Base-by-base conservation (phyloP, 1,284 basidiomycete species). In the Cutaneotrichosporon sp. region DNA sequence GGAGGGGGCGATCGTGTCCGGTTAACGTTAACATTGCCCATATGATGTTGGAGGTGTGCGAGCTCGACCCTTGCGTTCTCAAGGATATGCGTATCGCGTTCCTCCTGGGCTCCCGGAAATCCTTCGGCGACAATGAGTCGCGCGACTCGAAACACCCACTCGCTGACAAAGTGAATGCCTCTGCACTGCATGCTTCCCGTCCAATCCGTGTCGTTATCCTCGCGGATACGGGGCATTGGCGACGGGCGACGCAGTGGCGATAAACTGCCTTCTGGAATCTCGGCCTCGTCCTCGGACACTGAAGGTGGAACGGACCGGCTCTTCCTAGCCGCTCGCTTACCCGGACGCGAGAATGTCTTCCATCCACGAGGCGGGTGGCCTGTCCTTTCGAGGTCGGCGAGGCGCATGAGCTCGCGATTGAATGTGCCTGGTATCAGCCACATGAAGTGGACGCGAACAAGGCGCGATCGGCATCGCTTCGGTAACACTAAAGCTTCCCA, bases 351-450 rank as follows among this genome's bases (percentile, higher is more conserved):
- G 30, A 31, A 53, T 16, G 51, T 34, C 51, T 53, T 53, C 51
- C 51, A 53, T 18, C 16, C 31, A 5, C 51, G 51, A 1, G 51
- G 51, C 8, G 30, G 14, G 9, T 53, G 51, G 7, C 51, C 51
- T 5, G 18, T n/a, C 9, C 31, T 30, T 31, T 53, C 51, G 51
- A 53, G 51, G 51, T 53, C 51, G 4, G 13, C 31, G 16, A 53
- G 51, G 30, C 51, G 51, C 51, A 53, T 53, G 31, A 53, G 51
- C 31, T 31, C 31, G 51, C 51, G 51, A 3, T 53, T 53, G 51
- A 53, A 53, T 9, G 51, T 53, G 9, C 51, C 51, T 53, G 18
- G 31, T 16, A 31, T 53, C 31, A 53, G 31, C 18, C 5, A 36
- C 34, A 36, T 2, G 34, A 26, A 26, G 26, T 40, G 10, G 10